Base-by-base conservation (phyloP, 2,329 filamentous ascomycete species). In the Xylariaceae sp. region DNA sequence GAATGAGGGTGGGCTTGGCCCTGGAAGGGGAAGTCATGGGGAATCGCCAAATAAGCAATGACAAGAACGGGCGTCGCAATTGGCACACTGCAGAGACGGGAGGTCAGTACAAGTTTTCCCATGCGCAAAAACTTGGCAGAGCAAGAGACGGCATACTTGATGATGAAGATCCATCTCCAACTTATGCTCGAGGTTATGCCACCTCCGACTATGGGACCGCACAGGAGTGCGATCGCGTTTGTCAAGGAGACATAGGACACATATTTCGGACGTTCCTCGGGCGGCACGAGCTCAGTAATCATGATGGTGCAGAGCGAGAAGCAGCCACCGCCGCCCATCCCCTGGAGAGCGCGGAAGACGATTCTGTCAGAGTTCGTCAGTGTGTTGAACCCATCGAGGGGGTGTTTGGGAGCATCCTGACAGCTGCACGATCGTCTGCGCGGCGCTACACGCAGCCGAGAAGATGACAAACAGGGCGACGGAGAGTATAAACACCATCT, bases 271-370 rank as follows among this genome's bases (percentile, higher is more conserved):
- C 47, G 47, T 34, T 51, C 38, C 9, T 42, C 19, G 2, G 37
- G 22, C 1, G 53, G 47, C 9, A 54, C 49, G 9, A 59, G 34
- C 9, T 51, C 45, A 2, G 44, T 37, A 12, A 45, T 15, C n/a
- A 58, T 50, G 17, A 52, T 45, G 18, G 54, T 35, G 26, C 43
- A 46, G 18, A 55, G 31, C 13, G 52, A 47, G 36, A 55, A 59
- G 16, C 50, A 47, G 4, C 57, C 57, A 19, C 44, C 39, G 9
- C 49, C 56, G 9, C 57, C 55, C 17, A 58, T 38, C 4, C 57
- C 55, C 40, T 60, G 57, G 39, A 59, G 55, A 9, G 52, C 52
- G 9, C 57, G 55, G 22, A 55, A 48, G 15, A 57, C 35, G 24
- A 58, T 55, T 9, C 43, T 45, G 19, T 37, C 19, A n/a, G 4